Conservation (phyloP, 495 filamentous ascomycete genomes). For the Daldinia grandis region DNA sequence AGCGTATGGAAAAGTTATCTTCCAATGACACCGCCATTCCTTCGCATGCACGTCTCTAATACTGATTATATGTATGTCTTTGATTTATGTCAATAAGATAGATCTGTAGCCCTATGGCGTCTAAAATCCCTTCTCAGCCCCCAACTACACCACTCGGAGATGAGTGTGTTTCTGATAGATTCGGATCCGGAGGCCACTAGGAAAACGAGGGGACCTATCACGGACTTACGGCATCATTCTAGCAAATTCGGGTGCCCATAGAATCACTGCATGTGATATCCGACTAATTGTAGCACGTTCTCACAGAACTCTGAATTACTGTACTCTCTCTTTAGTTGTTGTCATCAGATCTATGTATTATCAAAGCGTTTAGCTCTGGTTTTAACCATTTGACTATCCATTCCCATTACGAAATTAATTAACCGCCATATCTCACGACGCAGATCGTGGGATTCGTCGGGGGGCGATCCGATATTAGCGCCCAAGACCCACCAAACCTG, state of each 20-base stretch:
- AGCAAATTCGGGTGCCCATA: neutral
- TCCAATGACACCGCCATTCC: conserved; percentile 33
- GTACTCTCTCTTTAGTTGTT: neutral
- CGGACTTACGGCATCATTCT: neutral
- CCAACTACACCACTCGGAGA: conserved; percentile 9
- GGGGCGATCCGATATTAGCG: conserved; percentile 11
- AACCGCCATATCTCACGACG: conserved; percentile 16
- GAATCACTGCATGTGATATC: neutral
- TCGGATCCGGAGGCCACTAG: conserved; percentile 1
- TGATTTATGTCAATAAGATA: conserved; percentile 20
- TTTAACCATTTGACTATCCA: neutral
- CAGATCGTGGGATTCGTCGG: conserved; percentile 27
- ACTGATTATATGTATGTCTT: no score
- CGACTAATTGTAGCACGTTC: neutral
- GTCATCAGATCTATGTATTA: neutral
- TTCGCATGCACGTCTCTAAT: conserved; percentile 9
- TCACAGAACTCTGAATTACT: neutral
- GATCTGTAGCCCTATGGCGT: neutral
- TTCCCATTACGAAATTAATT: neutral
- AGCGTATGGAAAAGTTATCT: neutral
- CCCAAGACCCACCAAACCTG: conserved; percentile 25
- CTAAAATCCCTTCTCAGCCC: neutral
- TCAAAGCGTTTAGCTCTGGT: neutral
- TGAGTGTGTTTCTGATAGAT: neutral
- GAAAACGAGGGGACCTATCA: neutral